Percentiles rank a stretch among this genome's conserved stretches.
Conservation (phyloP, 345 rosid species). For the Eucalyptus dawsonii region DNA sequence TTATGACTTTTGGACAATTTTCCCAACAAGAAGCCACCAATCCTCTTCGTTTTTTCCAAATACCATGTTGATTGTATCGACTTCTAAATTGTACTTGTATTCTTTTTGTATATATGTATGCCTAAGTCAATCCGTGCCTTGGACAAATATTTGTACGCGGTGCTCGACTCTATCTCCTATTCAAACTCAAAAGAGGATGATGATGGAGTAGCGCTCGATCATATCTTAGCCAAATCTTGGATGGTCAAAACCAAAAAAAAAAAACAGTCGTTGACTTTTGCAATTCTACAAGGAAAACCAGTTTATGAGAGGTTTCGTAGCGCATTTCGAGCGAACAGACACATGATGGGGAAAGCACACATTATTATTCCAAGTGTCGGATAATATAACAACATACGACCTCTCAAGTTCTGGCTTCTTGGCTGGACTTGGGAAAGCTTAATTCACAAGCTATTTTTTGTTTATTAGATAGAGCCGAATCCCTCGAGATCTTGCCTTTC, state of each 20-base stretch:
- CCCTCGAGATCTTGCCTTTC: background rate
- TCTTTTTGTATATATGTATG: background rate
- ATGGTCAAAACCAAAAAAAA: background rate
- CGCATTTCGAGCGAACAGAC: background rate
- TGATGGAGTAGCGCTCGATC: background rate
- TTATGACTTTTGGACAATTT: too few relatives aligned
- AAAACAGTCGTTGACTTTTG: background rate
- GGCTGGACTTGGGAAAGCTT: background rate
- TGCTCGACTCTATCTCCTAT: background rate
- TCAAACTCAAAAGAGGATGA: background rate
- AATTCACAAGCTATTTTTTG: background rate
- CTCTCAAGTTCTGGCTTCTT: background rate
- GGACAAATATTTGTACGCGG: background rate
- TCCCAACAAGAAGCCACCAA: fast-evolving
- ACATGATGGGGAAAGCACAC: background rate
- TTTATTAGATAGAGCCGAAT: background rate
- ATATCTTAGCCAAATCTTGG: background rate
- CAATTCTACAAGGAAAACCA: background rate
- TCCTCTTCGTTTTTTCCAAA: fast-evolving
- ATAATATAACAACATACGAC: background rate
- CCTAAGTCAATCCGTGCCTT: too few relatives aligned
- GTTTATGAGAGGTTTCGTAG: background rate
- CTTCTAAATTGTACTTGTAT: background rate
- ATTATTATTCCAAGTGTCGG: background rate
- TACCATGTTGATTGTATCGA: too few relatives aligned